phyloP scores from a whole-genome alignment of 2,329 filamentous ascomycete genomes.

The Phialemoniopsis sp. region DNA sequence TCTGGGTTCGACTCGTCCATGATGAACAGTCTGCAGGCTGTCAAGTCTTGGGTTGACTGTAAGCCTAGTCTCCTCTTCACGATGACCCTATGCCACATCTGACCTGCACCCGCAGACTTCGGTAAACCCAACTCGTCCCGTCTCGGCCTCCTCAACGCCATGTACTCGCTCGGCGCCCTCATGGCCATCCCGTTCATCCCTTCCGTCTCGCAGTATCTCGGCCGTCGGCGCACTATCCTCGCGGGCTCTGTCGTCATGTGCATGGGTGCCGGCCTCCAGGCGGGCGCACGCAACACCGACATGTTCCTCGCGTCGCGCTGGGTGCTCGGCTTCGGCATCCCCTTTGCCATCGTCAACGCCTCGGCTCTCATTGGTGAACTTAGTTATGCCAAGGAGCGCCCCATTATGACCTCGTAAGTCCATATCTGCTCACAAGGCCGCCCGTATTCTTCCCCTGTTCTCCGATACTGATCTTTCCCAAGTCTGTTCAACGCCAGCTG shows the following conservation, averaged over 20 bases:
- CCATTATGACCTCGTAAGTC: slow-evolving; percentile 18
- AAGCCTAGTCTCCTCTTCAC: slow-evolving; percentile 4
- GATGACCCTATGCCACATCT: neutral
- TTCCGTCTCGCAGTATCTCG: slow-evolving; percentile 28
- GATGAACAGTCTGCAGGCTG: slow-evolving; percentile 37
- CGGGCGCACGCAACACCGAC: slow-evolving; percentile 17
- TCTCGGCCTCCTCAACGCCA: slow-evolving; percentile 35
- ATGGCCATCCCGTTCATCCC: slow-evolving; percentile 35
- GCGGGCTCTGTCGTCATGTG: slow-evolving; percentile 26
- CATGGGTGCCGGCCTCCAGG: slow-evolving; percentile 28
- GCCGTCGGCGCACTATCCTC: slow-evolving; percentile 29
- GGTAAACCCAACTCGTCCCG: slow-evolving; percentile 29
- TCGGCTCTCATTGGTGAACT: slow-evolving; percentile 29
- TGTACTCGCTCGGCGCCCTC: slow-evolving; percentile 36
- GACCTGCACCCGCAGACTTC: slow-evolving; percentile 34
- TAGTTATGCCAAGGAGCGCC: slow-evolving; percentile 23
- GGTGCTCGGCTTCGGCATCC: slow-evolving; percentile 11
- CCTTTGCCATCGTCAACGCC: slow-evolving; percentile 19
- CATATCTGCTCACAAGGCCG: neutral
- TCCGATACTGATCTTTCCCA: neutral
- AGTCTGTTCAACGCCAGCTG: slow-evolving; percentile 17
- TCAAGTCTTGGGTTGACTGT: slow-evolving; percentile 32
- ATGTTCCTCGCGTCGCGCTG: slow-evolving; percentile 14
- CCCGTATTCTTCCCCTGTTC: too few species aligned
- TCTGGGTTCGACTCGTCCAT: slow-evolving; percentile 36